Conservation (phyloP, 495 filamentous ascomycete genomes). For the Xylaria telfairii region DNA sequence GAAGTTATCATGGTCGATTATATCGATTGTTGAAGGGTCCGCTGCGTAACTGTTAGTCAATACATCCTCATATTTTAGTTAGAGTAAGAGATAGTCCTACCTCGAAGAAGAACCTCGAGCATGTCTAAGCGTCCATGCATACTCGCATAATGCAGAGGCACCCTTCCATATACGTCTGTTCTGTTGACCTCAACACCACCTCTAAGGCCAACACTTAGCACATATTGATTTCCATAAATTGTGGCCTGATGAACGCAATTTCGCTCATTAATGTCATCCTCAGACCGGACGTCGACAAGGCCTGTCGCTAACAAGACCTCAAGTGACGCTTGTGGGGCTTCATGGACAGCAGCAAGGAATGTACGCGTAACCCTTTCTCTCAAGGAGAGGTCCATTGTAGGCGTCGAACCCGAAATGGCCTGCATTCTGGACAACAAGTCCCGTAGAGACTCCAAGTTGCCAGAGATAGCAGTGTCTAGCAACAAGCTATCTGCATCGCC, state of each 20-base stretch:
- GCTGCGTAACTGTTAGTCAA: conserved; percentile 40
- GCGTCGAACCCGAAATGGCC: conserved; percentile 45
- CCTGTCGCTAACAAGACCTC: conserved; percentile 77
- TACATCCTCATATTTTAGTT: not conserved
- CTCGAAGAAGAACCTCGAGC: conserved; percentile 72
- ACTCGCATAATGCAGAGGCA: conserved; percentile 94
- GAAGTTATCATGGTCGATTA: conserved; percentile 95
- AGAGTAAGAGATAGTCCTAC: conserved; percentile 37
- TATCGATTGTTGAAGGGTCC: conserved; percentile 70
- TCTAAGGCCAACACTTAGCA: conserved; percentile 74
- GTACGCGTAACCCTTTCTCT: conserved; percentile 81
- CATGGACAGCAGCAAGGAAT: conserved; percentile 85
- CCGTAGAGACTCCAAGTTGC: conserved; percentile 65
- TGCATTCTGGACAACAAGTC: conserved; percentile 60
- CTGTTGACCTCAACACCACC: conserved; percentile 75
- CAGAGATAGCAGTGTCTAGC: conserved; percentile 81
- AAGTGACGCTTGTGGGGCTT: conserved; percentile 80
- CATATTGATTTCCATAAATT: conserved; percentile 81
- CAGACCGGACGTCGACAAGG: conserved; percentile 82
- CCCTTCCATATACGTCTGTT: conserved; percentile 90
- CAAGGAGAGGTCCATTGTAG: conserved; percentile 50
- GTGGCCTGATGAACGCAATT: conserved; percentile 95
- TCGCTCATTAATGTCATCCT: conserved; percentile 96
- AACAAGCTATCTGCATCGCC: conserved; percentile 86
- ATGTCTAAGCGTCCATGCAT: conserved; percentile 91